Conservation (phyloP, 495 filamentous ascomycete species). For the Staphylotrichum tortipilum region DNA sequence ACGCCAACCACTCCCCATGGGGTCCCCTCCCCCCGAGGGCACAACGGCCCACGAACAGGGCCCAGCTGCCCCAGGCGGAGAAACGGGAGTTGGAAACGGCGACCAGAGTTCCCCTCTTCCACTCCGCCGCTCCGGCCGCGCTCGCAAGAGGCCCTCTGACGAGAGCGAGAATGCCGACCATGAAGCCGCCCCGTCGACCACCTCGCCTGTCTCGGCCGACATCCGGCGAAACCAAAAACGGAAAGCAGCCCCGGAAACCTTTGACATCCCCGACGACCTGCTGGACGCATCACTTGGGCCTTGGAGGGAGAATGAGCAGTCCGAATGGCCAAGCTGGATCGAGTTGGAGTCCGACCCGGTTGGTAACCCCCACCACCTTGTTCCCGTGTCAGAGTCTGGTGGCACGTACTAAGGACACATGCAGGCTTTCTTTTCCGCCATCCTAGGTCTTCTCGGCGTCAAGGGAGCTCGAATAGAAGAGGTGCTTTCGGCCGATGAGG, state of each 20-base stretch:
- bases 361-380: conserved; percentile 24
- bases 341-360: conserved; percentile 91
- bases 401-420: conserved; percentile 6
- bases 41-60: neutral
- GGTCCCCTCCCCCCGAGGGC: too few relatives aligned
- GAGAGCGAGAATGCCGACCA: conserved; percentile 17
- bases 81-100: neutral
- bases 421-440: conserved; percentile 74
- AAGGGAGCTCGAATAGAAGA: conserved; percentile 68
- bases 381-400: neutral
- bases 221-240: conserved; percentile 31
- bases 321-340: conserved; percentile 59
- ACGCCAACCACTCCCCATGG: neutral
- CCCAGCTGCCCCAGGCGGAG: neutral
- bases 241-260: conserved; percentile 24
- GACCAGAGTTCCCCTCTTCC: neutral
- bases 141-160: conserved; percentile 20
- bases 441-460: conserved; percentile 71
- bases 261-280: conserved; percentile 26
- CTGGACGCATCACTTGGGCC: conserved; percentile 29
- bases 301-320: conserved; percentile 34
- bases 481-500: conserved; percentile 64
- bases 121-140: conserved; percentile 28
- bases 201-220: neutral
- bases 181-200: neutral